These are phyloP conservation scores for Nematocida sp. DNA, from an alignment of 371 early-diverging fungal species.

Conservation along the genomic window DNA sequence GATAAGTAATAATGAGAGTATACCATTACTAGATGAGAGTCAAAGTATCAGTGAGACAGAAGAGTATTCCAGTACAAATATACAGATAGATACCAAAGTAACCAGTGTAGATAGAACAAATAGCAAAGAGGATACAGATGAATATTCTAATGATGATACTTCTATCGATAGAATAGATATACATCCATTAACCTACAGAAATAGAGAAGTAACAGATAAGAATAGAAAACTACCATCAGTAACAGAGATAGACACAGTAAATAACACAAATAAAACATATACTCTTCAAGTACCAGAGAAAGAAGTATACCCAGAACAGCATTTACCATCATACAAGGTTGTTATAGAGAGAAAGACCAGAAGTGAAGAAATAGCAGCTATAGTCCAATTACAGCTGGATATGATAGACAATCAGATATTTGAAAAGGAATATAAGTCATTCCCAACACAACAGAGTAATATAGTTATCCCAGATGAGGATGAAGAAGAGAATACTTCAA, in stretches of 20 bases:
- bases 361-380: constrained; percentile 15
- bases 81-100: too few species aligned
- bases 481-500: constrained; percentile 3
- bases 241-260: background rate
- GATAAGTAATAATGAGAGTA: too few species aligned
- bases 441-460: background rate
- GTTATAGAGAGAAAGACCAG: background rate
- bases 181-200: background rate
- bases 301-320: background rate
- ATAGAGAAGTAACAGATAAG: background rate
- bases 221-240: background rate
- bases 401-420: constrained; percentile 38
- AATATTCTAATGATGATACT: too few species aligned
- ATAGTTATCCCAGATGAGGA: constrained; percentile 23
- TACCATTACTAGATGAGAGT: too few species aligned
- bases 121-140: constrained; percentile 21
- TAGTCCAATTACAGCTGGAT: constrained; percentile 38
- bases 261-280: background rate
- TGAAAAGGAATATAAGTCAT: constrained; percentile 31
- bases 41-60: too few species aligned
- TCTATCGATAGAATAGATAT: too few species aligned
- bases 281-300: background rate
- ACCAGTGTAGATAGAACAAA: background rate
- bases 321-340: too few species aligned
- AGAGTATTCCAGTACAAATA: too few species aligned